These are phyloP conservation scores for Sporothrix sp. DNA, from an alignment of 2,329 filamentous ascomycete genomes.

Conservation along the genomic window DNA sequence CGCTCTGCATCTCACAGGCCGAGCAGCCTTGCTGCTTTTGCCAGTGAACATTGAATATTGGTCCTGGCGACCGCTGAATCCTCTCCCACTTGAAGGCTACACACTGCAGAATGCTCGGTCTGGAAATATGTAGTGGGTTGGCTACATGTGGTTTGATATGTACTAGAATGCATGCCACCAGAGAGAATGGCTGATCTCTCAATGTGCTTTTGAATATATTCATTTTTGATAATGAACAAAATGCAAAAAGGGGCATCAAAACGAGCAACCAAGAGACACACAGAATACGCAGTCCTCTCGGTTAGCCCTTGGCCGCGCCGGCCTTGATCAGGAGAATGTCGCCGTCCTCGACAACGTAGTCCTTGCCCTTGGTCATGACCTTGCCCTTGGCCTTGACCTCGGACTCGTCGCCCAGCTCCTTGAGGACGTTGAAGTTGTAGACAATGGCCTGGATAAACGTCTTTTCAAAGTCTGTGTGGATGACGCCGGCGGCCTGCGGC, in stretches of 20 bases:
- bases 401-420: slow-evolving; percentile 80
- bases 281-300: no score
- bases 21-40: no score
- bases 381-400: slow-evolving; percentile 86
- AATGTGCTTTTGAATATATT: neutral
- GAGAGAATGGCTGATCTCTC: neutral
- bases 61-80: no score
- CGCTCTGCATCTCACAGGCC: no score
- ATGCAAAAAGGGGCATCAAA: neutral
- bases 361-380: slow-evolving; percentile 97
- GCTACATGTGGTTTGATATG: no score
- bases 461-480: slow-evolving; percentile 98
- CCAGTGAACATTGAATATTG: no score
- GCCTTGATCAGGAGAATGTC: slow-evolving; percentile 83
- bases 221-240: neutral
- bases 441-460: slow-evolving; percentile 96
- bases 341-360: slow-evolving; percentile 82
- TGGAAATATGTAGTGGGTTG: no score
- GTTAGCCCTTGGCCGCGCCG: slow-evolving; percentile 64
- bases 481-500: slow-evolving; percentile 94
- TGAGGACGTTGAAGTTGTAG: slow-evolving; percentile 75
- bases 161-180: no score
- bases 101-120: no score
- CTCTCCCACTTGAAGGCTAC: no score
- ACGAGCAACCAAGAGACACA: neutral